Conservation (phyloP, 495 filamentous ascomycete species). For the Hyaloscypha finlandica region DNA sequence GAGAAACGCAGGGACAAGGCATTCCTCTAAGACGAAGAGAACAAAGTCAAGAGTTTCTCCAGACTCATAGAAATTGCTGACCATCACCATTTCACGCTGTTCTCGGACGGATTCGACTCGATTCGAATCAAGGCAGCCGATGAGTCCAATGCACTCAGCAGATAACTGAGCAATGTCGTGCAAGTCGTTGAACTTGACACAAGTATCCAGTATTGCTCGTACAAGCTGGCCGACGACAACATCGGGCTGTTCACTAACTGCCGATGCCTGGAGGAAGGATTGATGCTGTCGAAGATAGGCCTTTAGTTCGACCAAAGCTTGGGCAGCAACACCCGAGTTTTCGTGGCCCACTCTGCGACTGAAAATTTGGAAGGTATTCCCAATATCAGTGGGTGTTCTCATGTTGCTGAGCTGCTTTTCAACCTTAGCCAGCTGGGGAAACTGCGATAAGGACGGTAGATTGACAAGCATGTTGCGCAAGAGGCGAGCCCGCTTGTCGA, state of each 20-base stretch:
- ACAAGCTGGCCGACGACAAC: constrained; percentile 68
- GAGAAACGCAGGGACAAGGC: constrained; percentile 87
- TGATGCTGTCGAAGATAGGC: constrained; percentile 73
- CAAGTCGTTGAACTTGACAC: constrained; percentile 72
- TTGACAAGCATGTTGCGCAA: constrained; percentile 66
- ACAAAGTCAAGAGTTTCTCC: constrained; percentile 85
- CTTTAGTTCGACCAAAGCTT: constrained; percentile 75
- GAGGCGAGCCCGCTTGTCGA: constrained; percentile 58
- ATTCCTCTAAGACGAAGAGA: constrained; percentile 78
- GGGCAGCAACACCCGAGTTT: constrained; percentile 77
- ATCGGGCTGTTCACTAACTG: constrained; percentile 84
- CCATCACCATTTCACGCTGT: constrained; percentile 75
- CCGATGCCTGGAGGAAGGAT: constrained; percentile 76
- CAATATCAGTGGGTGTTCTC: constrained; percentile 55
- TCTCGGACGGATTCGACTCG: constrained; percentile 77
- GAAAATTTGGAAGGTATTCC: constrained; percentile 68
- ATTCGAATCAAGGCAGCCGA: constrained; percentile 91
- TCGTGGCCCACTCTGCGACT: constrained; percentile 75
- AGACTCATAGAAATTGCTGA: constrained; percentile 79
- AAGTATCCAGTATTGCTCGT: constrained; percentile 80
- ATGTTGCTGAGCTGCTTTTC: constrained; percentile 63
- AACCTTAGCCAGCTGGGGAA: constrained; percentile 66
- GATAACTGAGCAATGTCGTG: constrained; percentile 71
- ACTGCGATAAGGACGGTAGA: constrained; percentile 76
- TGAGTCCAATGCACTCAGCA: constrained; percentile 77